Evolutionary conservation across 164 flowering plant genomes (phyloP), one percentile per base, ranked within the genome.

Genomic region (Piper betle): DNA sequence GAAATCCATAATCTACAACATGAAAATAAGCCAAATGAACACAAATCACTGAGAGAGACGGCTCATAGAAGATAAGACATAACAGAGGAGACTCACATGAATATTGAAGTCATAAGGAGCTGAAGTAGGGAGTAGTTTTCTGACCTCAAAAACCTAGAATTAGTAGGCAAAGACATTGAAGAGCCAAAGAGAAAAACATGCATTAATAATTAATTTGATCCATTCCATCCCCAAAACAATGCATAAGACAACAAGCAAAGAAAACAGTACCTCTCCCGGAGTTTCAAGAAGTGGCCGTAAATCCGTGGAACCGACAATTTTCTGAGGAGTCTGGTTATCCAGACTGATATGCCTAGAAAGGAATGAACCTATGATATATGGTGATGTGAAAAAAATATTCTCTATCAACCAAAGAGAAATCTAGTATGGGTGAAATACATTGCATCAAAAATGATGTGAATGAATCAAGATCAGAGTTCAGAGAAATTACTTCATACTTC

Each of bases 1-100:
- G 73, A 93, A 90, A 79, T 93, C 99, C 99, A 93, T 93, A 61
- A 93, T 84, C 99, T 93, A 82, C 75, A 73, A 37, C n/a, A 73
- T n/a, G 40, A 61, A 50, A 52, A 17, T 18, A 18, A 37, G 15
- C 58, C 18, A 2, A 19, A 3, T 55, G 33, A 55, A 55, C 33
- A 58, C 38, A n/a, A 4, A 40, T 37, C 39, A 38, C 40, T 4
- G 46, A 40, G 39, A 58, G 19, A 17, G 41, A 57, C 5, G 38
- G 15, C 11, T 20, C 15, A 20, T 20, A 5, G 58, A 37, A 55
- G 39, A 55, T 15, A 20, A 18, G 33, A 5, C 6, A 13, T 40
- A 56, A 39, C 9, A 59, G 40, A 42, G 58, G 38, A 63, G 54
- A 55, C 93, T 92, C 69, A 92, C 96, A 78, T 92, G 96, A 66